Conservation (phyloP, 148 eudicot species). For the Selenicereus undatus region DNA sequence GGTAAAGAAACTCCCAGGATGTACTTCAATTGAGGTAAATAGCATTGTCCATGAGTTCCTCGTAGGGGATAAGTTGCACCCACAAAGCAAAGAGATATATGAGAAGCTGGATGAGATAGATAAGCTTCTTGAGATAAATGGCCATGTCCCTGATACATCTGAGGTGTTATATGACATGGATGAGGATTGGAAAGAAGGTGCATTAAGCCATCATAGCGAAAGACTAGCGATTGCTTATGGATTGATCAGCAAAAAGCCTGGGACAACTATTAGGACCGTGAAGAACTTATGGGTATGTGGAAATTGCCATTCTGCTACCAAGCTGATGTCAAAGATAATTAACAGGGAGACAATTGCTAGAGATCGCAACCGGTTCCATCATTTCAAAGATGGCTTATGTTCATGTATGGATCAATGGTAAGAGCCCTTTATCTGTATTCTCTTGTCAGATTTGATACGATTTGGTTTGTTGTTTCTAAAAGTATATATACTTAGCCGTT, state of each 20-base stretch:
- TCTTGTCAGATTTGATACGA: background rate
- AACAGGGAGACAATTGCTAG: conserved; percentile 47
- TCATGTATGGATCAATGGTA: conserved; percentile 53
- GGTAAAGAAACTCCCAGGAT: conserved; percentile 51
- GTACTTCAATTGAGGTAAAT: conserved; percentile 58
- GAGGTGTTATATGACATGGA: conserved; percentile 46
- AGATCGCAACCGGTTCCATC: conserved; percentile 52
- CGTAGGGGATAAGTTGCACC: conserved; percentile 50
- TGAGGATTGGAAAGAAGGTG: conserved; percentile 44
- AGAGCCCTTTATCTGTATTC: background rate
- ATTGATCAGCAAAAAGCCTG: conserved; percentile 46
- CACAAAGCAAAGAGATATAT: conserved; percentile 39
- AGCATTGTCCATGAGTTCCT: conserved; percentile 51
- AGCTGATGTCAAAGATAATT: conserved; percentile 41
- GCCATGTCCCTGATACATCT: conserved; percentile 46
- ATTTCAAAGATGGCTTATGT: conserved; percentile 49
- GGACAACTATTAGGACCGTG: conserved; percentile 42
- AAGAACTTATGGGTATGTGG: conserved; percentile 54
- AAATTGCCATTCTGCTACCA: conserved; percentile 50
- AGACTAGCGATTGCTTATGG: conserved; percentile 54
- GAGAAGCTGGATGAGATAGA: conserved; percentile 46
- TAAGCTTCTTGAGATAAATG: conserved; percentile 28
- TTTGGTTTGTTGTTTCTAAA: background rate
- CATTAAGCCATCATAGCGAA: conserved; percentile 47
- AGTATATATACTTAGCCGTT: background rate